phyloP scores from a whole-genome alignment of 2,329 filamentous ascomycete genomes.

The Neocatenulostroma microsporum region DNA sequence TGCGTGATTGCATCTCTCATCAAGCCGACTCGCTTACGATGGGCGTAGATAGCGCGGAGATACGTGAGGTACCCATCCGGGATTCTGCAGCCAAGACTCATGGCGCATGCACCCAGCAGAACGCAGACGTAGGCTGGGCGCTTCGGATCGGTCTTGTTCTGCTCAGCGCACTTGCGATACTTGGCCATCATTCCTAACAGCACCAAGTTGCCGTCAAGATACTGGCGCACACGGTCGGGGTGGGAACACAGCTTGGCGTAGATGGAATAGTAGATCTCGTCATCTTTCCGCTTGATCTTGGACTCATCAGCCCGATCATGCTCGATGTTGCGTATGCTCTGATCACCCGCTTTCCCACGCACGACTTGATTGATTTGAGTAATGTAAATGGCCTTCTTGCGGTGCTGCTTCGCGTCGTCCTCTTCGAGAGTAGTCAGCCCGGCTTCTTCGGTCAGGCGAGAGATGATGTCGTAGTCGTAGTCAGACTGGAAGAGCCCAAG shows the following conservation, averaged over 20 bases:
- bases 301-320: constrained; percentile 1
- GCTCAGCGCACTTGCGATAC: no score
- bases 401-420: not conserved
- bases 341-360: not conserved
- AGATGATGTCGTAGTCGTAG: constrained; percentile 7
- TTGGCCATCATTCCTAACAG: constrained; percentile 3
- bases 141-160: no score
- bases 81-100: constrained; percentile 10
- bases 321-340: not conserved
- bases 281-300: not conserved
- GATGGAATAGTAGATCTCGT: constrained; percentile 7
- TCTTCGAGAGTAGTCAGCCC: not conserved
- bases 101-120: constrained; percentile 7
- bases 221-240: no score
- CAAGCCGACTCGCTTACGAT: constrained; percentile 1
- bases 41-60: constrained; percentile 7
- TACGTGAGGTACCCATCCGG: constrained; percentile 1
- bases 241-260: constrained; percentile 3
- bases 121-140: constrained; percentile 2
- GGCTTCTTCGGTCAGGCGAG: constrained; percentile 1
- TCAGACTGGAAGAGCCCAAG: constrained; percentile 9
- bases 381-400: not conserved
- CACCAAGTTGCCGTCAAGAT: no score
- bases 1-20: constrained; percentile 6
- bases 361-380: not conserved